Percentiles rank a stretch among this genome's conserved stretches.
These are phyloP conservation scores for Collybia mongolica DNA, from an alignment of 768 basidiomycete species.

Conservation along the genomic window DNA sequence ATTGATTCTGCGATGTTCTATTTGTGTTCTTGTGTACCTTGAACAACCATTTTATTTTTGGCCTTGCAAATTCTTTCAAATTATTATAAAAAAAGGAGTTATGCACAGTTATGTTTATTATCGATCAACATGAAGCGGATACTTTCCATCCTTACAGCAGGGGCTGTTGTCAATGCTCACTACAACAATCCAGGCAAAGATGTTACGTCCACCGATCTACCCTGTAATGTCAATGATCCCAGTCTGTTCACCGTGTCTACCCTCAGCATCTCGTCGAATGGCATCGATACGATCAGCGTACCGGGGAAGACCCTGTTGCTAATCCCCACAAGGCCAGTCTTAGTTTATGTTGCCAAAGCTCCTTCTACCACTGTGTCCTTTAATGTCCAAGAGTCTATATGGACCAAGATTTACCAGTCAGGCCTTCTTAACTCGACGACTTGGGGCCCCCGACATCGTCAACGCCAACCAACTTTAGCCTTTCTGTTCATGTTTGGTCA, in stretches of 20 bases:
- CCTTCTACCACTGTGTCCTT: constrained; percentile 42
- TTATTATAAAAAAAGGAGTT: background rate
- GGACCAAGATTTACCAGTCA: constrained; percentile 54
- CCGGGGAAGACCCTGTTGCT: constrained; percentile 51
- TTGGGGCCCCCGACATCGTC: constrained; percentile 53
- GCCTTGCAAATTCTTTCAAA: constrained; percentile 1
- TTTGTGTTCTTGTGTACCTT: background rate
- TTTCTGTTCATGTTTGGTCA: constrained; percentile 7
- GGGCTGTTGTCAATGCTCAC: constrained; percentile 32
- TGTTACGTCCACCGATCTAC: constrained; percentile 50
- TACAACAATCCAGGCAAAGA: constrained; percentile 57
- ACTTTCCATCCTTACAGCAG: constrained; percentile 25
- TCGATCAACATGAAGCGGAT: constrained; percentile 29
- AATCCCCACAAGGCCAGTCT: constrained; percentile 49
- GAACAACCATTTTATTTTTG: background rate
- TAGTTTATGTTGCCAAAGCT: constrained; percentile 52
- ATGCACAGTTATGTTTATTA: background rate
- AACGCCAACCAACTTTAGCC: constrained; percentile 36
- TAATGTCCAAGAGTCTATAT: constrained; percentile 47
- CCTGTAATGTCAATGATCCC: constrained; percentile 51
- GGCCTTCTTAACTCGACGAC: constrained; percentile 39
- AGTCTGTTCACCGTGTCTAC: constrained; percentile 39
- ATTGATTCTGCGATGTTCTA: background rate
- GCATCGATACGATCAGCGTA: constrained; percentile 54
- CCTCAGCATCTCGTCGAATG: constrained; percentile 46